Conservation (phyloP, 257 asterid species). For the Rhazya stricta region DNA sequence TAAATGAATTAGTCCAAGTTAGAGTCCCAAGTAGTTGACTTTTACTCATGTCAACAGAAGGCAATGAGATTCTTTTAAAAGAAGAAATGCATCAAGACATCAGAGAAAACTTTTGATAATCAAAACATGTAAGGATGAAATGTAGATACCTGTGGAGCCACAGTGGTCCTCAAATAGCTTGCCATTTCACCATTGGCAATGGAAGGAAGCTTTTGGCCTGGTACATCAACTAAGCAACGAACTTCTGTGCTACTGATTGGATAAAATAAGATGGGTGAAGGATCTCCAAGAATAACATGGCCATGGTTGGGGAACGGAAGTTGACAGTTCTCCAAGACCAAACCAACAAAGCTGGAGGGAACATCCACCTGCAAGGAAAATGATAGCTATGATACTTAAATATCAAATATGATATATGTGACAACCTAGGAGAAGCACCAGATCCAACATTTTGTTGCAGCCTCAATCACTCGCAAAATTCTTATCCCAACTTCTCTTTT, state of each 20-base stretch:
- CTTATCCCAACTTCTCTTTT: neutral
- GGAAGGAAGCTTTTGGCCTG: conserved; percentile 53
- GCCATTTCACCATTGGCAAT: conserved; percentile 54
- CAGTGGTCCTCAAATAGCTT: conserved; percentile 35
- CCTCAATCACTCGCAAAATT: neutral
- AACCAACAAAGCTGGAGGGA: conserved; percentile 52
- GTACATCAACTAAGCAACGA: conserved; percentile 52
- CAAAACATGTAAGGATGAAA: neutral
- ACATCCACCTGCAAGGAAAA: conserved; percentile 35
- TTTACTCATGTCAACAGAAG: neutral
- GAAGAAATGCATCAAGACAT: neutral
- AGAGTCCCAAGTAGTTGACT: conserved; percentile 1
- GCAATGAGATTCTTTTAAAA: neutral
- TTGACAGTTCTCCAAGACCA: conserved; percentile 38
- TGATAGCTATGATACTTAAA: neutral
- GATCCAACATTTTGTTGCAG: neutral
- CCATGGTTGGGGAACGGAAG: conserved; percentile 54
- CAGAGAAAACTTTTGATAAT: neutral
- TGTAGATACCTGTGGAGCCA: conserved; percentile 46
- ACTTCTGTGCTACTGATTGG: conserved; percentile 44
- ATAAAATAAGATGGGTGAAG: conserved; percentile 51
- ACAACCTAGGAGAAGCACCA: neutral
- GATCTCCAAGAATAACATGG: conserved; percentile 49
- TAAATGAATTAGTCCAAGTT: neutral
- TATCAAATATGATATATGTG: conserved; percentile 2